A percentile compares a stretch with the other conserved stretches of the same genome.
Conservation (phyloP, 306 rosid species). For the Cucumis sativus region Cucumber_9930_V3 NC_026657.2:38453001-38453500, state of each 20-base stretch:
- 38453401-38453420: constrained; percentile 44
- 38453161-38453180: constrained; percentile 54
- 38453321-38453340: constrained; percentile 84
- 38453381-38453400: constrained; percentile 64
- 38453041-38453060: constrained; percentile 21
- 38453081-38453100: constrained; percentile 21
- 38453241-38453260: constrained; percentile 44
- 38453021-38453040: constrained; percentile 38
- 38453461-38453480: constrained; percentile 49
- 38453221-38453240: constrained; percentile 40
- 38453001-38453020: constrained; percentile 52
- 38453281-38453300: constrained; percentile 68
- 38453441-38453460: constrained; percentile 33
- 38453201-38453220: constrained; percentile 50
- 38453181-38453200: constrained; percentile 45
- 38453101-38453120: constrained; percentile 26
- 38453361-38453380: constrained; percentile 81
- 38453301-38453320: constrained; percentile 75
- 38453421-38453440: constrained; percentile 49
- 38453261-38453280: constrained; percentile 61
- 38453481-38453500: constrained; percentile 38
- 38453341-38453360: constrained; percentile 85
- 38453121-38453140: constrained; percentile 26
- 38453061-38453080: constrained; percentile 20
- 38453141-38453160: constrained; percentile 44